Base-by-base conservation (phyloP, 2,329 filamentous ascomycete genomes). In the Neocucurbitaria cava region DNA sequence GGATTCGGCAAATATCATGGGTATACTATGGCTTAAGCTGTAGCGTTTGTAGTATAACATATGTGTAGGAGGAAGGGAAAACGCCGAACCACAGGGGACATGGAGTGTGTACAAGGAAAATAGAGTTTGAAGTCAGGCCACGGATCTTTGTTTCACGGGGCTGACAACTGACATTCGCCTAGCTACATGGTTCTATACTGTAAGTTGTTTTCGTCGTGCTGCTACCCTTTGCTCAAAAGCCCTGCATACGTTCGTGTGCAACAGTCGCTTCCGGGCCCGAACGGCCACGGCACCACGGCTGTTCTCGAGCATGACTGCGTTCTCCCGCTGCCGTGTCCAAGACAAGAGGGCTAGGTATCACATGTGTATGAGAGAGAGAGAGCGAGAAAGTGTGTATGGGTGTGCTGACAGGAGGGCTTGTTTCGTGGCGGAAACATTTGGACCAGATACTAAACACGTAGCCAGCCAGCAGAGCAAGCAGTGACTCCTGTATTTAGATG, bases 271-370 rank as follows among this genome's bases (percentile, higher is more conserved):
- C 49, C 46, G 48, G n/a, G 38, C 21, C 41, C 49, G 36, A n/a
- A n/a, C n/a, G n/a, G n/a, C n/a, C n/a, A n/a, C n/a, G n/a, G n/a
- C n/a, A n/a, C n/a, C 17, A 8, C 44, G 46, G 31, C 38, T 51
- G 50, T 41, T 53, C 54, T 44, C 18, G 52, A 49, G 46, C 20
- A 35, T 43, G 39, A 39, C 36, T 28, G 35, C 46, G 52, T 59
- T 26, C 45, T 55, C 47, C 49, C 54, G 51, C 43, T 30, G 51
- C 52, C 39, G 61, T 69, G 57, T 57, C 53, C 38, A 55, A 68
- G 60, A 70, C 64, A 65, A 54, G 5, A 41, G 36, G 18, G 43
- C 11, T n/a, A n/a, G n/a, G n/a, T n/a, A 33, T 21, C 15, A 18
- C 18, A 11, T 35, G 42, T 21, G 40, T 42, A 4, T n/a, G n/a